Conservation (phyloP, 345 rosid genomes). For the Corchorus capsularis region DNA sequence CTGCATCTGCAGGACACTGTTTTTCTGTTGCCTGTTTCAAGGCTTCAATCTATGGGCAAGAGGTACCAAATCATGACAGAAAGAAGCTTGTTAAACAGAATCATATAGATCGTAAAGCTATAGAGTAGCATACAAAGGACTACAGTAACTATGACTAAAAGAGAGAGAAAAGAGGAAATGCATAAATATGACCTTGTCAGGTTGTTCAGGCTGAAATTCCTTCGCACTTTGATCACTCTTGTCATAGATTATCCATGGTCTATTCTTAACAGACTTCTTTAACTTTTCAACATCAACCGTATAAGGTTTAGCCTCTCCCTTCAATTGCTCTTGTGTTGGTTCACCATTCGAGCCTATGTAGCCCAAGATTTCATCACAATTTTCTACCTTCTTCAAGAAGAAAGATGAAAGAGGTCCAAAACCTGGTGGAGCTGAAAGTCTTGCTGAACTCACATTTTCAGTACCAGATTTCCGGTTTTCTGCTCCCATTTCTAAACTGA, state of each 20-base stretch:
- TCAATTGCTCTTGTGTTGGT: constrained; percentile 9
- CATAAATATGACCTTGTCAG: constrained; percentile 26
- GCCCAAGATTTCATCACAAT: constrained; percentile 19
- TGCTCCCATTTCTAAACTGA: constrained; percentile 27
- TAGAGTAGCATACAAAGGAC: not conserved
- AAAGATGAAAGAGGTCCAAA: constrained; percentile 49
- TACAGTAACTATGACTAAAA: not conserved
- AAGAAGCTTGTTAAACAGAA: constrained; percentile 8
- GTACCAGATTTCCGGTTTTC: not conserved
- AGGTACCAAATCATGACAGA: constrained; percentile 16
- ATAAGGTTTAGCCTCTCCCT: not conserved
- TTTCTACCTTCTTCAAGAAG: constrained; percentile 36
- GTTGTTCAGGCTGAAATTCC: constrained; percentile 23
- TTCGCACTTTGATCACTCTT: constrained; percentile 22
- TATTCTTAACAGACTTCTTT: constrained; percentile 27
- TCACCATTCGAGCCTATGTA: not conserved
- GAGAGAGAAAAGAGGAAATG: not conserved
- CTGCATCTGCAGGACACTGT: constrained; percentile 38
- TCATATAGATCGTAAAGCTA: not conserved
- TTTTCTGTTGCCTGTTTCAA: constrained; percentile 41
- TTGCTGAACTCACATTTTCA: constrained; percentile 5
- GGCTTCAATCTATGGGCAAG: constrained; percentile 24
- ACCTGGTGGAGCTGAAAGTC: constrained; percentile 38
- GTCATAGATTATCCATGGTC: constrained; percentile 42
- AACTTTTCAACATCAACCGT: constrained; percentile 19